Conservation (phyloP, 257 asterid genomes). For the Salvia rosmarinus region DNA sequence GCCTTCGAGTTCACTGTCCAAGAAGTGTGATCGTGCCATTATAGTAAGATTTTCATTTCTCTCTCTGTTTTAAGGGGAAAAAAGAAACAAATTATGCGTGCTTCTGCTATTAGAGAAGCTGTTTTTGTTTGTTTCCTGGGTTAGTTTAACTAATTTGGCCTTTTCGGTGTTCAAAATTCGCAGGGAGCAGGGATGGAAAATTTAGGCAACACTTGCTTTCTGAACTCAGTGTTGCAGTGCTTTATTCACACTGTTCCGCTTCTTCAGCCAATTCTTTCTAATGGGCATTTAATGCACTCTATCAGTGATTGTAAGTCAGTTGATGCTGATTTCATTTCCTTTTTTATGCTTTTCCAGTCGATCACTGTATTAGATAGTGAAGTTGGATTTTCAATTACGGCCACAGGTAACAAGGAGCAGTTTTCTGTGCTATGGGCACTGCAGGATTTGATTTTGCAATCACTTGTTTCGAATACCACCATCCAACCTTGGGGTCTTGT, state of each 20-base stretch:
- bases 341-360: neutral
- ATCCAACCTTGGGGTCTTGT: slow-evolving; percentile 59
- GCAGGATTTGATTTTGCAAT: slow-evolving; percentile 48
- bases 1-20: neutral
- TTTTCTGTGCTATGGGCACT: slow-evolving; percentile 64
- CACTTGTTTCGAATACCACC: slow-evolving; percentile 41
- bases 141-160: neutral
- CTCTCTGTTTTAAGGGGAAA: neutral
- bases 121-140: neutral
- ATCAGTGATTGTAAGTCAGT: slow-evolving; percentile 44
- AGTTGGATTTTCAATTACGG: slow-evolving; percentile 5
- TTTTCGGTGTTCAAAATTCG: slow-evolving; percentile 16
- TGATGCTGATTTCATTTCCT: neutral
- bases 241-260: slow-evolving; percentile 81
- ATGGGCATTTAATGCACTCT: slow-evolving; percentile 40
- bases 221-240: slow-evolving; percentile 86
- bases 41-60: slow-evolving; percentile 26
- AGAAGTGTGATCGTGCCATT: slow-evolving; percentile 19
- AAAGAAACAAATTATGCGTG: neutral
- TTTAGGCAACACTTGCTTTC: slow-evolving; percentile 90
- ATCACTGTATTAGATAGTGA: slow-evolving; percentile 18
- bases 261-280: slow-evolving; percentile 53
- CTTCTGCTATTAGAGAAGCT: neutral
- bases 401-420: slow-evolving; percentile 51
- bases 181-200: slow-evolving; percentile 91